phyloP scores from a whole-genome alignment of 495 filamentous ascomycete species.

The Penicillium mononematosum region DNA sequence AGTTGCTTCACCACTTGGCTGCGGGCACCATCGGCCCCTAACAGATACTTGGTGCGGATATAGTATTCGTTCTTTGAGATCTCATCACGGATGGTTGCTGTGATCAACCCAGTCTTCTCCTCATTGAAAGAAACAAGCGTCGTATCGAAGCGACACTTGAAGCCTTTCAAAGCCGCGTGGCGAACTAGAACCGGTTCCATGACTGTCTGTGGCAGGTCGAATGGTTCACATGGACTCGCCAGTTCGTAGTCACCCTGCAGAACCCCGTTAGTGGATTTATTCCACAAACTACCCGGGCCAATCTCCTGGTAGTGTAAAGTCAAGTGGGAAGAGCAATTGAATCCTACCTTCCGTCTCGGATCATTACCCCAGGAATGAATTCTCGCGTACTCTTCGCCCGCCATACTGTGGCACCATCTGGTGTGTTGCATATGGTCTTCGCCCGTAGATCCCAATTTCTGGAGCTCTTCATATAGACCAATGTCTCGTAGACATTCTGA shows the following conservation, averaged over 20 bases:
- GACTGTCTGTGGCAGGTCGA: conserved; percentile 51
- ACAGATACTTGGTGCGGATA: conserved; percentile 53
- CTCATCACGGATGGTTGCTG: conserved; percentile 35
- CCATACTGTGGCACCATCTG: conserved; percentile 53
- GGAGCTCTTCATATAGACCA: conserved; percentile 48
- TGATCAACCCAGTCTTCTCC: conserved; percentile 33
- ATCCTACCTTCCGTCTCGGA: conserved; percentile 38
- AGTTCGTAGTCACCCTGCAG: conserved; percentile 51
- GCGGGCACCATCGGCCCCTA: conserved; percentile 57
- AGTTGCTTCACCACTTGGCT: conserved; percentile 52
- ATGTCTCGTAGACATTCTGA: conserved; percentile 57
- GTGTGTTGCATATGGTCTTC: conserved; percentile 42
- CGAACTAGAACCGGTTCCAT: conserved; percentile 52
- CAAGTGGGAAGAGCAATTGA: background rate
- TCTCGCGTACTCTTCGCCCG: conserved; percentile 54
- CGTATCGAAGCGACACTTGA: conserved; percentile 46
- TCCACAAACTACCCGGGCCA: background rate
- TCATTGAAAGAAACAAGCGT: conserved; percentile 31
- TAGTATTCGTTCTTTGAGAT: conserved; percentile 41
- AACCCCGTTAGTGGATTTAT: background rate
- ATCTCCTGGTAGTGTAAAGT: background rate
- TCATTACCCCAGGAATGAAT: conserved; percentile 54
- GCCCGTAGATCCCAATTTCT: conserved; percentile 31
- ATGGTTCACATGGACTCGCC: conserved; percentile 47
- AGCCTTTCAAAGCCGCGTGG: conserved; percentile 43